Percentiles rank a stretch among this genome's conserved stretches.
phyloP scores from a whole-genome alignment of 345 rosid genomes.

The Citrus inodora region DNA sequence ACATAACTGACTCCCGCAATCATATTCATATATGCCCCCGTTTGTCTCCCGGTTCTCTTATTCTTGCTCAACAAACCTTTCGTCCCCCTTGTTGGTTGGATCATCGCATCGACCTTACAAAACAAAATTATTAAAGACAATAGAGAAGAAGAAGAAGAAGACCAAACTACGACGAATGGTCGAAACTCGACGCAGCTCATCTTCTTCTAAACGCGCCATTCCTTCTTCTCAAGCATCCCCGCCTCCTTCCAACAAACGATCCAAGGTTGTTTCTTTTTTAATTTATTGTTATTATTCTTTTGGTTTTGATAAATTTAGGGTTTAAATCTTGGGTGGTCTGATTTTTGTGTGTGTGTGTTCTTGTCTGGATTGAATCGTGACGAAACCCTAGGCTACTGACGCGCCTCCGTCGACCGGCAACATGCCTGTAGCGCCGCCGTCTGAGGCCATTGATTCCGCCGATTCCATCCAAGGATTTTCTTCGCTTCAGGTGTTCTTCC shows the following conservation, averaged over 20 bases:
- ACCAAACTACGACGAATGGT: conserved; percentile 49
- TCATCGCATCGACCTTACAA: too few relatives aligned
- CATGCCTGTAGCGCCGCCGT: conserved; percentile 16
- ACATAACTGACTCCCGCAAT: too few relatives aligned
- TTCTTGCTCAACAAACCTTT: too few relatives aligned
- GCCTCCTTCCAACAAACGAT: conserved; percentile 57
- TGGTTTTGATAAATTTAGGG: not conserved
- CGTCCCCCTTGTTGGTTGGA: too few relatives aligned
- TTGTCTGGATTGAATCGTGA: conserved; percentile 16
- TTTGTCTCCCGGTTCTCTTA: too few relatives aligned
- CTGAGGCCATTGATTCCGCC: conserved; percentile 35
- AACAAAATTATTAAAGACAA: not conserved
- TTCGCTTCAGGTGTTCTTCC: conserved; percentile 46
- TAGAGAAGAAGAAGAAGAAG: not conserved
- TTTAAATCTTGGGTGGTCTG: conserved; percentile 23
- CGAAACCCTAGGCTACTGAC: conserved; percentile 48
- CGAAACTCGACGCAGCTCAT: conserved; percentile 89
- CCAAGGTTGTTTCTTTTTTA: conserved; percentile 53
- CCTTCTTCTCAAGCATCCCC: conserved; percentile 50
- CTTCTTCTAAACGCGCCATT: conserved; percentile 78
- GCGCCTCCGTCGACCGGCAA: conserved; percentile 56
- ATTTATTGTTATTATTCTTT: not conserved
- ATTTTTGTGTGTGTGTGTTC: not conserved
- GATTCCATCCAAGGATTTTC: conserved; percentile 59
- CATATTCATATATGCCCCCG: too few relatives aligned